Percentiles rank a stretch among this genome's conserved stretches.
Conservation (phyloP, 176 grass and related monocot genomes). For the Musa itinerans region DNA sequence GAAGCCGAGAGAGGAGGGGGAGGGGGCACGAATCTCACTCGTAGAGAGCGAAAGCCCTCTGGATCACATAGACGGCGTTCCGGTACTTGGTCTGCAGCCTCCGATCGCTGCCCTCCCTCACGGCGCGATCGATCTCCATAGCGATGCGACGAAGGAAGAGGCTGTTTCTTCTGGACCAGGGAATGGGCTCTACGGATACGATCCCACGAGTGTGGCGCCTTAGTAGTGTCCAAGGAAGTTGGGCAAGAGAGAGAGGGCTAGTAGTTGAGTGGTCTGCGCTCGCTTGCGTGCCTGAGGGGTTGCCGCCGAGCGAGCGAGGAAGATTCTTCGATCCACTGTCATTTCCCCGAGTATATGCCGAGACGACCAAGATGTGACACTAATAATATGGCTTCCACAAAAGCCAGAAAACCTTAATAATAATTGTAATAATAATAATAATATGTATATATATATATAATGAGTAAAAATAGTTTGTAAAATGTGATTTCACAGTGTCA, state of each 20-base stretch:
- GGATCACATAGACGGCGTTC: constrained; percentile 83
- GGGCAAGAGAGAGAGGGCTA: not conserved
- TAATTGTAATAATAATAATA: no score
- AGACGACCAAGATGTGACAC: no score
- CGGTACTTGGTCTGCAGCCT: constrained; percentile 82
- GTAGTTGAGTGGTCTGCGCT: not conserved
- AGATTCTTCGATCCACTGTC: not conserved
- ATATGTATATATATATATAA: no score
- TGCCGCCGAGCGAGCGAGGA: not conserved
- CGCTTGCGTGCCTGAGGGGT: not conserved
- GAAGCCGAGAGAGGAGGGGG: not conserved
- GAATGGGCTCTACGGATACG: not conserved
- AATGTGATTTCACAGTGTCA: no score
- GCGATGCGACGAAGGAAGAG: not conserved
- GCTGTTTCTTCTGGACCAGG: not conserved
- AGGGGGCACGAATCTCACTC: constrained; percentile 28
- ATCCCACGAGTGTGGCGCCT: not conserved
- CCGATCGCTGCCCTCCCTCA: constrained; percentile 56
- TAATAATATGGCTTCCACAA: no score
- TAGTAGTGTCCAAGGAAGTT: not conserved
- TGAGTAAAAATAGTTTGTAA: no score
- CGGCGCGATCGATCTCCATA: constrained; percentile 93
- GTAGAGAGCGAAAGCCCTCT: constrained; percentile 95
- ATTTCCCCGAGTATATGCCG: no score
- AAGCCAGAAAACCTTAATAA: no score